A percentile compares a stretch with the other conserved stretches of the same genome.
Evolutionary conservation across 768 basidiomycete species (phyloP).

Genomic region (Amanita muscaria): DNA sequence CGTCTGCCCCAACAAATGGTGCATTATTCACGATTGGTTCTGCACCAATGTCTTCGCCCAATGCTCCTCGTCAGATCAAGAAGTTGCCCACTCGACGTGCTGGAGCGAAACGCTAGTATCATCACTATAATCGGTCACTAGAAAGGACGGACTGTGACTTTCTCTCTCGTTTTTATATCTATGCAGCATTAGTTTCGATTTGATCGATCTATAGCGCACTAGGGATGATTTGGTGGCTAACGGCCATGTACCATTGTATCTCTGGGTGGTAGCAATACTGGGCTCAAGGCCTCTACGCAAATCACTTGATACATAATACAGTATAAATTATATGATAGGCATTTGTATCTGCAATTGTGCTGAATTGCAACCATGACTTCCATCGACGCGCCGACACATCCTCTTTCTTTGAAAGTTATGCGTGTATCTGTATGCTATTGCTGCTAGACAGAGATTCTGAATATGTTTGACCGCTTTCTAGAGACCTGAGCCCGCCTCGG

Average conservation of each 20-base stretch:
- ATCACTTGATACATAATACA: not conserved
- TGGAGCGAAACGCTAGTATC: conserved; percentile 29
- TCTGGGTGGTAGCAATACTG: conserved; percentile 14
- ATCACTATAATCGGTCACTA: not conserved
- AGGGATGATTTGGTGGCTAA: conserved; percentile 14
- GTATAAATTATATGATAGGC: not conserved
- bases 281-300: conserved; percentile 18
- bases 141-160: not conserved
- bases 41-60: conserved; percentile 31
- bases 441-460: conserved; percentile 2
- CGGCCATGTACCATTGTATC: conserved; percentile 13
- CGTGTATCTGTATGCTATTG: conserved; percentile 61
- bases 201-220: conserved; percentile 13
- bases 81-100: conserved; percentile 44
- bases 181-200: conserved; percentile 7
- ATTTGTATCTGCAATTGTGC: not conserved
- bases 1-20: conserved; percentile 29
- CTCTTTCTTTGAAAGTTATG: conserved; percentile 80
- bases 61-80: conserved; percentile 38
- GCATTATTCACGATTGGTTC: conserved; percentile 55
- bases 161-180: conserved; percentile 2
- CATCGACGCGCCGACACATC: conserved; percentile 50
- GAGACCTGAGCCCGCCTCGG: conserved; percentile 65
- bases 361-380: conserved; percentile 6
- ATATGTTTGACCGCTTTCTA: conserved; percentile 21